Percentiles rank a stretch among this genome's conserved stretches.
Evolutionary conservation across 192 early-diverging fungal species (phyloP).

Genomic region (Jimgerdemannia flammicorona): DNA sequence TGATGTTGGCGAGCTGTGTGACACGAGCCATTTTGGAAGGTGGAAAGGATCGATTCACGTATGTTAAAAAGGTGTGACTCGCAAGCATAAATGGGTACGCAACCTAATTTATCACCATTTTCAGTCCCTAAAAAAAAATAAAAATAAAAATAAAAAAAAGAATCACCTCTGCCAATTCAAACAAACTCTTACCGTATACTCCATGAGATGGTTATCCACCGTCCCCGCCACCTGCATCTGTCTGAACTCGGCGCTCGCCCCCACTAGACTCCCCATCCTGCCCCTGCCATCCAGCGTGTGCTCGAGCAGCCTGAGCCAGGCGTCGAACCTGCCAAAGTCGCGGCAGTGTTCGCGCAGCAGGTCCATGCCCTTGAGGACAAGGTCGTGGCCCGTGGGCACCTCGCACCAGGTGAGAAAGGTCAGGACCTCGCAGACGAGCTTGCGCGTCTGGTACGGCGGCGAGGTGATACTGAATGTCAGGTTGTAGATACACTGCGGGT

Average conservation of each 20-base stretch:
- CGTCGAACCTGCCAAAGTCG: slow-evolving; percentile 66
- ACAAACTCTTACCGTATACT: slow-evolving; percentile 52
- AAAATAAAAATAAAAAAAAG: slow-evolving; percentile 5
- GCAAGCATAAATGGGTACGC: too few species aligned
- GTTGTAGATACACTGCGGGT: slow-evolving; percentile 68
- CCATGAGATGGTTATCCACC: slow-evolving; percentile 68
- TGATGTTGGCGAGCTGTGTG: too few species aligned
- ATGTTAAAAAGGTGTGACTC: too few species aligned
- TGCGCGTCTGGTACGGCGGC: slow-evolving; percentile 67
- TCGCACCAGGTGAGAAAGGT: slow-evolving; percentile 76
- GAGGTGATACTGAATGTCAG: slow-evolving; percentile 72
- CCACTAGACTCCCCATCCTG: slow-evolving; percentile 72
- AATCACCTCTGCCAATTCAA: background rate
- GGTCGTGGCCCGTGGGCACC: slow-evolving; percentile 68
- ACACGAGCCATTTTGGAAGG: too few species aligned
- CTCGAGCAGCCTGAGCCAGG: slow-evolving; percentile 75
- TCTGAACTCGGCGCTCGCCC: slow-evolving; percentile 68
- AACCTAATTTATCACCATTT: too few species aligned
- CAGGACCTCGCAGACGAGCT: slow-evolving; percentile 70
- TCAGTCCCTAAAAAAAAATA: too few species aligned
- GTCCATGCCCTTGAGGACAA: slow-evolving; percentile 77
- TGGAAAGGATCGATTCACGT: too few species aligned
- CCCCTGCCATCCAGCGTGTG: slow-evolving; percentile 77
- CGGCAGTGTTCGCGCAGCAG: slow-evolving; percentile 63
- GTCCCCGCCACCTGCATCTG: slow-evolving; percentile 52